phyloP scores from a whole-genome alignment of 495 filamentous ascomycete species.

The Chaetomidium leptoderma region DNA sequence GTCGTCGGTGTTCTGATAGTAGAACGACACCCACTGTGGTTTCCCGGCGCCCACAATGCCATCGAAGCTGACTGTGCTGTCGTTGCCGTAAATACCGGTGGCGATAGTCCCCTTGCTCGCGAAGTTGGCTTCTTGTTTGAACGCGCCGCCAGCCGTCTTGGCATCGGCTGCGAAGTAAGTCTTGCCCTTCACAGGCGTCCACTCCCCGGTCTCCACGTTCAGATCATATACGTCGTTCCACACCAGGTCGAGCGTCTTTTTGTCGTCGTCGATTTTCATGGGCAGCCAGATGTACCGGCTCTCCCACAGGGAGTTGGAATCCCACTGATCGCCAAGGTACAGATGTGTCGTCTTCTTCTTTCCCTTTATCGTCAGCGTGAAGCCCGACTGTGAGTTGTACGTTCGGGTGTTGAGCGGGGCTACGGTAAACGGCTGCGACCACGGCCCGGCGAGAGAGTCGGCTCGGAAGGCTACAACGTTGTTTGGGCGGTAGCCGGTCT shows the following conservation, averaged over 20 bases:
- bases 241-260: slow-evolving; percentile 35
- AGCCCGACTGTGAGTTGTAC: slow-evolving; percentile 53
- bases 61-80: slow-evolving; percentile 49
- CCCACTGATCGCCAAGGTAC: slow-evolving; percentile 52
- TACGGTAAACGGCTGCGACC: slow-evolving; percentile 50
- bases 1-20: slow-evolving; percentile 37
- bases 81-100: slow-evolving; percentile 49
- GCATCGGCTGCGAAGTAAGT: slow-evolving; percentile 41
- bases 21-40: slow-evolving; percentile 53
- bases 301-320: slow-evolving; percentile 50
- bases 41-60: slow-evolving; percentile 45
- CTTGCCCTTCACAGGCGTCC: slow-evolving; percentile 38
- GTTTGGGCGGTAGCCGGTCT: slow-evolving; percentile 47
- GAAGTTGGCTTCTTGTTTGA: slow-evolving; percentile 51
- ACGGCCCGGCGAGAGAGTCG: slow-evolving; percentile 46
- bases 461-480: slow-evolving; percentile 47
- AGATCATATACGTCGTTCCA: slow-evolving; percentile 47
- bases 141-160: slow-evolving; percentile 39
- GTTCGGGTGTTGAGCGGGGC: slow-evolving; percentile 47
- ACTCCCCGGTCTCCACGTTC: slow-evolving; percentile 45
- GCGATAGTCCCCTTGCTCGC: slow-evolving; percentile 41
- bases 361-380: slow-evolving; percentile 43
- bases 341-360: slow-evolving; percentile 47
- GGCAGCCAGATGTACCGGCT: slow-evolving; percentile 52
- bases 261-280: slow-evolving; percentile 38